phyloP scores from a whole-genome alignment of 768 basidiomycete species.

The Amanita exitialis region DNA sequence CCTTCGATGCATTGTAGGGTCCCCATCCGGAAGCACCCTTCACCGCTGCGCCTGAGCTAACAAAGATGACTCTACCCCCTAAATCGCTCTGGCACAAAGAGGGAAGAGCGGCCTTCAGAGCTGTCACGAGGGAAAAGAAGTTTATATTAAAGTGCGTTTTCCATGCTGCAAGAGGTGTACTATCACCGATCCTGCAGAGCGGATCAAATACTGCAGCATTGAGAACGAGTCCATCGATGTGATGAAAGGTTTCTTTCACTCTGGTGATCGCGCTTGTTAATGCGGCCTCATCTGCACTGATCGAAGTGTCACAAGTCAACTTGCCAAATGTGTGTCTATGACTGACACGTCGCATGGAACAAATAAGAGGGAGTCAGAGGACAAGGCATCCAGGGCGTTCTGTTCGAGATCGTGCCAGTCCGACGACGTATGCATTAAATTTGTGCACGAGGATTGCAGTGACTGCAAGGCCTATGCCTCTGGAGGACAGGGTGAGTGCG shows the following conservation, averaged over 20 bases:
- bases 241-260: constrained; percentile 43
- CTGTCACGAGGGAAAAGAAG: constrained; percentile 74
- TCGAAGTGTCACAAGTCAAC: constrained; percentile 8
- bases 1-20: constrained; percentile 76
- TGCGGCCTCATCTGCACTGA: constrained; percentile 48
- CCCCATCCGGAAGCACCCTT: constrained; percentile 66
- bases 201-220: constrained; percentile 81
- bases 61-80: constrained; percentile 65
- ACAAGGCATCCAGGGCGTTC: constrained; percentile 41
- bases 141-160: constrained; percentile 74
- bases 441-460: constrained; percentile 53
- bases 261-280: constrained; percentile 45
- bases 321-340: background rate
- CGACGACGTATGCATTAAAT: constrained; percentile 60
- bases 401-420: constrained; percentile 62
- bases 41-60: constrained; percentile 79
- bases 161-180: constrained; percentile 48
- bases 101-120: constrained; percentile 59
- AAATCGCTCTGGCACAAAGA: constrained; percentile 47
- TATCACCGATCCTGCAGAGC: constrained; percentile 45
- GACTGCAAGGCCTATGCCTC: constrained; percentile 73
- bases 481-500: constrained; percentile 13
- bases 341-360: constrained; percentile 74
- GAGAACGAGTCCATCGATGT: constrained; percentile 69
- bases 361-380: constrained; percentile 35